Evolutionary conservation across 2,329 filamentous ascomycete species (phyloP).

Genomic region (Curvularia spicifera): DNA sequence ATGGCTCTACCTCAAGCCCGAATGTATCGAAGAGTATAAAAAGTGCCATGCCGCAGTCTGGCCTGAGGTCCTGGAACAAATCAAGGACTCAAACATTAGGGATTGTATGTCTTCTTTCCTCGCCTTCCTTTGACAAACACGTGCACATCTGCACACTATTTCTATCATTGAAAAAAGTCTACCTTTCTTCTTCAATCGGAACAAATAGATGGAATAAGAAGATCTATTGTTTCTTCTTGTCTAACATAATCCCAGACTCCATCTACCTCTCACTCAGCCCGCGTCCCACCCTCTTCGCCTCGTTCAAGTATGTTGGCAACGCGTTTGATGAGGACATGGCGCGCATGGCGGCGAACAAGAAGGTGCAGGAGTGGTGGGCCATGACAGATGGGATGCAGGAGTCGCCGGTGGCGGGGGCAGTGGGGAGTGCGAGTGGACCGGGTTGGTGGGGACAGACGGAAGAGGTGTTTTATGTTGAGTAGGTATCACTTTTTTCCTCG

Average conservation of each 20-base stretch:
- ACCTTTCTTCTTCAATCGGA: no score
- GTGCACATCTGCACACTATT: no score
- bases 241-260: slow-evolving; percentile 58
- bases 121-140: no score
- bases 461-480: slow-evolving; percentile 68
- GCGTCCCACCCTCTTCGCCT: slow-evolving; percentile 70
- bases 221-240: not conserved
- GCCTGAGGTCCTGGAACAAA: slow-evolving; percentile 78
- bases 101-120: slow-evolving; percentile 63
- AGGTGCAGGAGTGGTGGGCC: slow-evolving; percentile 78
- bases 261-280: slow-evolving; percentile 71
- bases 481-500: not conserved
- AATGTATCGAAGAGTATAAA: slow-evolving; percentile 72
- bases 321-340: slow-evolving; percentile 78
- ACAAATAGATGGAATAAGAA: no score
- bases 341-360: slow-evolving; percentile 73
- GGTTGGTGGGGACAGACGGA: slow-evolving; percentile 73
- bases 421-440: slow-evolving; percentile 32
- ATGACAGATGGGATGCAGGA: slow-evolving; percentile 81
- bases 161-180: no score
- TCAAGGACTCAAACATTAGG: slow-evolving; percentile 74
- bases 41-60: slow-evolving; percentile 75
- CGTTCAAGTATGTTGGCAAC: slow-evolving; percentile 78
- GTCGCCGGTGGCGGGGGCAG: slow-evolving; percentile 59
- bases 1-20: slow-evolving; percentile 73